Base-by-base conservation (phyloP, 1,284 basidiomycete species). In the Agaricales sp. region DNA sequence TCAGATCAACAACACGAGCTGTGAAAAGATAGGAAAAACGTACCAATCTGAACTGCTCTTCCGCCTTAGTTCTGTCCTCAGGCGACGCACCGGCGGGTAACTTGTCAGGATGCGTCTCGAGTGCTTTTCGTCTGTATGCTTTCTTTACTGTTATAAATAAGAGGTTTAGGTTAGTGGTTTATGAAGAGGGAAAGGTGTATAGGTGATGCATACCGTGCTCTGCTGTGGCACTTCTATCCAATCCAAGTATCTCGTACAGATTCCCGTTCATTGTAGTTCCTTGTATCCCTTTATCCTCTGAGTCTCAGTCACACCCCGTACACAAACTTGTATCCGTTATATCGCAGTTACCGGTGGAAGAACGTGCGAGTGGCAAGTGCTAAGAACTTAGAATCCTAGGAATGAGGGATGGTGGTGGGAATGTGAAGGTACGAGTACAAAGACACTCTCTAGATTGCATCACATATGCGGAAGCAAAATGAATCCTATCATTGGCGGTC, bases 101-200 rank as follows among this genome's bases (percentile, higher is more conserved):
- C 56, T 80, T 80, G 56, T 83, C 80, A 8, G 80, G 80, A 58
- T 83, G 80, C 3, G 81, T 83, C 58, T 76, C 74, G 23, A 83
- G 65, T 6, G 74, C 79, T 51, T 71, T 74, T 52, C 70, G 71
- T 54, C 72, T 76, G 61, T 82, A 83, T 2, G 79, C 81, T 57
- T 69, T 78, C 49, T 77, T 74, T 51, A 83, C 80, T 83, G 50
- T 35, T 3, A 18, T 18, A 22, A 38, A 38, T 20, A 25, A 22
- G 50, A 38, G 30, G n/a, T 47, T 48, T 50, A 56, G 39, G 53
- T 49, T 18, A 22, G 45, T 38, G 16, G 30, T 35, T 24, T 35
- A 47, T 47, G 38, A 13, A 19, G 6, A 38, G 24, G 20, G 14
- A n/a, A n/a, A n/a, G n/a, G n/a, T n/a, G n/a, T n/a, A n/a, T n/a